Percentiles rank a stretch among this genome's conserved stretches.
These are phyloP conservation scores for Astrothelium macrocarpum DNA, from an alignment of 495 filamentous ascomycete species.

Conservation along the genomic window DNA sequence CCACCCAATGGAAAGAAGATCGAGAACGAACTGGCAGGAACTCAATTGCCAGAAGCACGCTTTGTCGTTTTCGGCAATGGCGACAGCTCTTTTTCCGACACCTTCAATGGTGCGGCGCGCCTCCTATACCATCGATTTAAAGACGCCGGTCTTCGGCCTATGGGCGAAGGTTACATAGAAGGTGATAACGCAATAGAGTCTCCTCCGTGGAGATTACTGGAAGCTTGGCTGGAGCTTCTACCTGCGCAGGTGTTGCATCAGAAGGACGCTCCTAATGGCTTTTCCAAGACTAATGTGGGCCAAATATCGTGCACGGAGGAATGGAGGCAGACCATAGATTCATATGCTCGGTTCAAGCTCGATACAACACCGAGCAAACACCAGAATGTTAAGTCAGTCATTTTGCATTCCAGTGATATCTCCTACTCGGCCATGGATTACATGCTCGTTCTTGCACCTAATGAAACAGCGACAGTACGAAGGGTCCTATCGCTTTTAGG, in stretches of 20 bases:
- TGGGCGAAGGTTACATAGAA: conserved; percentile 10
- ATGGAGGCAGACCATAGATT: neutral
- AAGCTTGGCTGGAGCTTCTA: conserved; percentile 15
- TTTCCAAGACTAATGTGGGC: neutral
- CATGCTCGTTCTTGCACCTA: conserved; percentile 19
- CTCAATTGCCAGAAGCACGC: conserved; percentile 1
- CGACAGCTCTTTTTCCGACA: conserved; percentile 23
- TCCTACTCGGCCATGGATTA: conserved; percentile 17
- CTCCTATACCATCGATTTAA: conserved; percentile 10
- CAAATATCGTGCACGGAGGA: neutral
- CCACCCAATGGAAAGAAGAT: conserved; percentile 20
- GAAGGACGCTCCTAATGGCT: conserved; percentile 3
- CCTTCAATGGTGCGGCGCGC: conserved; percentile 23
- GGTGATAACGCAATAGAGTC: conserved; percentile 19
- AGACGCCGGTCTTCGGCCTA: conserved; percentile 11
- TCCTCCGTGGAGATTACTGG: conserved; percentile 13
- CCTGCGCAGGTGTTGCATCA: conserved; percentile 1
- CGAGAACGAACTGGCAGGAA: neutral
- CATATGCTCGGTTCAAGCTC: neutral
- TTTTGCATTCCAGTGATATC: conserved; percentile 7
- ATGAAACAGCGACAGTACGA: conserved; percentile 13
- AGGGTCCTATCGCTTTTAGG: conserved; percentile 16
- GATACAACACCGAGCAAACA: neutral
- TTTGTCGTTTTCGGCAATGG: conserved; percentile 25
- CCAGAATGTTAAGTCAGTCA: conserved; percentile 11